phyloP scores from a whole-genome alignment of 2,329 filamentous ascomycete genomes.

The Fusarium ambrosium region DNA sequence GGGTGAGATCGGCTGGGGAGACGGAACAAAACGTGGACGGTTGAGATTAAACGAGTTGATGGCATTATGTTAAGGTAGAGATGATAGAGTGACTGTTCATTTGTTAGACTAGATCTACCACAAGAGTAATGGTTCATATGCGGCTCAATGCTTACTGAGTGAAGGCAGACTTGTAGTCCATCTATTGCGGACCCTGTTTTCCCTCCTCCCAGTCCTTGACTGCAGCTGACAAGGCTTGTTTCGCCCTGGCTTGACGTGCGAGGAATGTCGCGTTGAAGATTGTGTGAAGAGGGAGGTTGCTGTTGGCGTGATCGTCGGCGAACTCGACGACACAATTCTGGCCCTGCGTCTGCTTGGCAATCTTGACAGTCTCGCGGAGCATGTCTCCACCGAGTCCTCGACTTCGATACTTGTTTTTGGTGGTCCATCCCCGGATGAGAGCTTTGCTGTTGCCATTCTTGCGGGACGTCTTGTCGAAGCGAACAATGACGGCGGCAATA shows the following conservation, averaged over 20 bases:
- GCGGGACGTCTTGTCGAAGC: constrained; percentile 56
- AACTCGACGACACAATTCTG: constrained; percentile 74
- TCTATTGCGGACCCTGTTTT: constrained; percentile 12
- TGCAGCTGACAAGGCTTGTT: constrained; percentile 56
- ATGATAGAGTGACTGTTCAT: background rate
- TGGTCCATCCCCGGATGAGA: constrained; percentile 85
- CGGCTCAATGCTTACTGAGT: background rate
- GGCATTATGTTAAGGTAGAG: background rate
- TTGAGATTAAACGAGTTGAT: background rate
- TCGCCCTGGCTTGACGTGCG: constrained; percentile 67
- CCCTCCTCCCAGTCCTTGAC: constrained; percentile 38
- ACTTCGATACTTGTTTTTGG: constrained; percentile 75
- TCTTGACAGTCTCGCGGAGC: constrained; percentile 77
- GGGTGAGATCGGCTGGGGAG: background rate
- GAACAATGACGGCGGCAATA: constrained; percentile 78
- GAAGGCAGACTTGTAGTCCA: background rate
- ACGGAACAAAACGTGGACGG: background rate
- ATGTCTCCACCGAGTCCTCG: constrained; percentile 79
- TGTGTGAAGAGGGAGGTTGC: constrained; percentile 67
- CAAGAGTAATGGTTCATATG: background rate
- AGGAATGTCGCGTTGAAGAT: constrained; percentile 72
- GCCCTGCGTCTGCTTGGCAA: constrained; percentile 74
- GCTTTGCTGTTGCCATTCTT: constrained; percentile 63
- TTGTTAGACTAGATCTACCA: background rate
- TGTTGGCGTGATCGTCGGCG: constrained; percentile 82